Conservation (phyloP, 2,329 filamentous ascomycete genomes). For the Aspergillus sp. region DNA sequence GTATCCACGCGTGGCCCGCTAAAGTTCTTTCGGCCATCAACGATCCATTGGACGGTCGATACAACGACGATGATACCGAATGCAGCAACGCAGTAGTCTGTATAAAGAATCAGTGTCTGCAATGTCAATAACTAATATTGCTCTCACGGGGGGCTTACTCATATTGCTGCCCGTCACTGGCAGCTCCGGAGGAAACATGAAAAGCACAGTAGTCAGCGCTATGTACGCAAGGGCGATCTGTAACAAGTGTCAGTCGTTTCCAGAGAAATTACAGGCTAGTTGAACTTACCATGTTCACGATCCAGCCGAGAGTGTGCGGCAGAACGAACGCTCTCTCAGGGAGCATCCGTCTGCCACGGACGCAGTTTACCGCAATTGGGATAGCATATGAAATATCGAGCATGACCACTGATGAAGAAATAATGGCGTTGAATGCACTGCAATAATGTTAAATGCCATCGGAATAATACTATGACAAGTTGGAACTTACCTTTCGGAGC, state of each 20-base stretch:
- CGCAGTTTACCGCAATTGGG: constrained; percentile 67
- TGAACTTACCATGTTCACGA: constrained; percentile 54
- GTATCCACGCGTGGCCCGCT: constrained; percentile 53
- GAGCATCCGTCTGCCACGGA: constrained; percentile 65
- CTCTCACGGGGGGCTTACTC: constrained; percentile 51
- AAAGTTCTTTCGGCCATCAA: constrained; percentile 63
- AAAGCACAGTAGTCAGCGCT: constrained; percentile 70
- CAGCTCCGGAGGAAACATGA: constrained; percentile 69
- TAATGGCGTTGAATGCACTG: constrained; percentile 70
- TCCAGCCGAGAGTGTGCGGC: constrained; percentile 57
- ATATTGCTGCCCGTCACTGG: constrained; percentile 67
- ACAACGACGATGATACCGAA: constrained; percentile 60
- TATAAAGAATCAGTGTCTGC: not conserved
- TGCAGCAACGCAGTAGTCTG: constrained; percentile 50
- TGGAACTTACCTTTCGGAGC: constrained; percentile 47
- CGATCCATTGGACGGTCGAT: constrained; percentile 58
- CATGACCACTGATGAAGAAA: constrained; percentile 69
- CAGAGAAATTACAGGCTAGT: not conserved
- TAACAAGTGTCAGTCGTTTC: not conserved
- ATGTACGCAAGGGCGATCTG: constrained; percentile 62
- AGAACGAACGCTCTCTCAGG: constrained; percentile 62
- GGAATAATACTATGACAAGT: not conserved
- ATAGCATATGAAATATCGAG: constrained; percentile 73
- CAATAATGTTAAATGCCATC: not conserved
- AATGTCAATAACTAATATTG: constrained; percentile 8